Evolutionary conservation across 345 rosid species (phyloP), one percentile per base, ranked within the genome.

Genomic region (Gossypium ekmanianum): DNA sequence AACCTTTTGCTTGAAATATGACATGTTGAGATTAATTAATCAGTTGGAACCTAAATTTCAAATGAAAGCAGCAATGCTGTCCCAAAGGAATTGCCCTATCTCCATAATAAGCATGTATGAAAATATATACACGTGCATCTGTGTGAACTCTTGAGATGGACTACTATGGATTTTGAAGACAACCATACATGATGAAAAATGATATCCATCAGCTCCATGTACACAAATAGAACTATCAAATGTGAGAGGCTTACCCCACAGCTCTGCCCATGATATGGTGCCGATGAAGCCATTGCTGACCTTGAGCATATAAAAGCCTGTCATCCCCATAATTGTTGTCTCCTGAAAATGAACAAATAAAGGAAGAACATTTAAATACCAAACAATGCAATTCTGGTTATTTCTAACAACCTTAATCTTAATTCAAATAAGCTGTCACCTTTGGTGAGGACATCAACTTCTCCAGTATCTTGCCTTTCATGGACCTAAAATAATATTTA

Each of bases 381-480:
- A 26, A 26, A 59, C 20, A 41, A 81, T 2, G 62, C 52, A 62
- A 63, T 22, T 17, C 5, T 24, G 58, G 22, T 41, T 48, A 79
- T 17, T 74, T 70, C 39, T 55, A 72, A 71, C 34, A 27, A 24
- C 47, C 41, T 52, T 71, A 14, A 74, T 45, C 2, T 34, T 78
- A 58, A 62, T 43, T 51, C 55, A 45, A 65, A 56, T 54, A 72
- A 79, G 72, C 44, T 34, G 75, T 77, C 43, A 95, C 99, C 99
- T 92, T 96, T 92, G 8, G 99, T 93, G 54, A 96, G 91, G 78
- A 96, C 91, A 83, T 96, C 99, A 78, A 93, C 97, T 82, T 89
- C 92, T 74, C 87, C 88, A 27, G 90, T 94, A 74, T 88, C 90
- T 82, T 84, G 76, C 64, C 92, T 87, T 85, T 96, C 94, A 76